Evolutionary conservation across 176 grass and related monocot genomes (phyloP).

Genomic region (Alloteropsis semialata): DNA sequence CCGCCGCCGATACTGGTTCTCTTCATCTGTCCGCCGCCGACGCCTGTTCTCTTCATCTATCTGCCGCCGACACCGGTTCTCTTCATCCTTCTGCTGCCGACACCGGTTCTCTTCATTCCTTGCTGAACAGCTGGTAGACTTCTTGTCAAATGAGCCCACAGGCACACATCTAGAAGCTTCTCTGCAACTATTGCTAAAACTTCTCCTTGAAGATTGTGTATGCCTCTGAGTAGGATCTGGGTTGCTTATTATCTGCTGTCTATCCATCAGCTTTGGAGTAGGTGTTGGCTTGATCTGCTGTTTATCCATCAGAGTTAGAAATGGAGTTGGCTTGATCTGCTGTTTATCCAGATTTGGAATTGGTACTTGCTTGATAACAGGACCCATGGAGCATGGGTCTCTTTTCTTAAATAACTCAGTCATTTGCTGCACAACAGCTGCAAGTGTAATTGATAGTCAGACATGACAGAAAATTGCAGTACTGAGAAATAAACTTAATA

Average conservation of each 20-base stretch:
- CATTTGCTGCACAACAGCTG: slow-evolving; percentile 64
- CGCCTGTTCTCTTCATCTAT: no score
- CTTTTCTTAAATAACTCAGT: slow-evolving; percentile 38
- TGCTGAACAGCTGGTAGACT: neutral
- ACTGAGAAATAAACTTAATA: slow-evolving; percentile 1
- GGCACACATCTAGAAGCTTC: slow-evolving; percentile 1
- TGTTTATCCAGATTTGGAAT: neutral
- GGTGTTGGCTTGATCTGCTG: neutral
- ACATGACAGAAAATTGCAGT: neutral
- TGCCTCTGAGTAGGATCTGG: slow-evolving; percentile 27
- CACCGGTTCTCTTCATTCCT: neutral
- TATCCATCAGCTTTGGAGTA: slow-evolving; percentile 14
- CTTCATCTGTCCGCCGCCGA: no score
- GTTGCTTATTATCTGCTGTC: slow-evolving; percentile 22
- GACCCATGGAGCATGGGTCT: neutral
- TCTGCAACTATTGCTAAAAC: slow-evolving; percentile 10
- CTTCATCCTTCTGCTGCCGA: neutral
- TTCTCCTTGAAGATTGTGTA: slow-evolving; percentile 26
- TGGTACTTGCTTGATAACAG: slow-evolving; percentile 3
- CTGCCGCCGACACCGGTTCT: neutral
- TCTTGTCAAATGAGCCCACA: neutral
- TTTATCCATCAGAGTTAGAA: neutral
- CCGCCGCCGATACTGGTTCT: no score
- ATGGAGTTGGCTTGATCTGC: neutral
- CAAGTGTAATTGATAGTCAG: slow-evolving; percentile 8